Evolutionary conservation across 2,329 filamentous ascomycete genomes (phyloP).

Genomic region (Cucurbitaria berberidis): DNA sequence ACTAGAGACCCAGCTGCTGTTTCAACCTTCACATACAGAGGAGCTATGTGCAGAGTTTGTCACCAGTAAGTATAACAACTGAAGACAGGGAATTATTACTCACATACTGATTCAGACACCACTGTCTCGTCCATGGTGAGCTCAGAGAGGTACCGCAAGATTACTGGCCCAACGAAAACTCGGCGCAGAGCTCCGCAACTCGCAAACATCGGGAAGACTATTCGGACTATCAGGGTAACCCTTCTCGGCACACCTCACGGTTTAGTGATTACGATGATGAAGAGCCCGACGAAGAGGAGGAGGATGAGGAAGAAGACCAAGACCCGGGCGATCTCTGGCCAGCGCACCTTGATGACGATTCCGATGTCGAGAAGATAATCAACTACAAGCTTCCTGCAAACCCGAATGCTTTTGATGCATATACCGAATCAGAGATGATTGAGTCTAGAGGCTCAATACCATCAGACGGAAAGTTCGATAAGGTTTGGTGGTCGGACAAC

Average conservation of each 20-base stretch:
- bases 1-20: slow-evolving; percentile 3
- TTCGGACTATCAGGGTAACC: slow-evolving; percentile 1
- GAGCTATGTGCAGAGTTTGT: slow-evolving; percentile 38
- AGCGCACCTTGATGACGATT: slow-evolving; percentile 21
- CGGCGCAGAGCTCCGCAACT: no score
- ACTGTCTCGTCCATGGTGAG: slow-evolving; percentile 53
- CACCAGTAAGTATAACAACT: slow-evolving; percentile 31
- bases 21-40: slow-evolving; percentile 25
- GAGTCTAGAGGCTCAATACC: slow-evolving; percentile 6
- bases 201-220: neutral
- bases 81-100: neutral
- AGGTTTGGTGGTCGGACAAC: slow-evolving; percentile 24
- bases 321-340: slow-evolving; percentile 7
- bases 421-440: slow-evolving; percentile 4
- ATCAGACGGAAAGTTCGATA: slow-evolving; percentile 20
- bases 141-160: slow-evolving; percentile 37
- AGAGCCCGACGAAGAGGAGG: neutral
- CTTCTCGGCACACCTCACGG: neutral
- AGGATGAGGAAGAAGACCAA: neutral
- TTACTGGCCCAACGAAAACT: no score
- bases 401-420: slow-evolving; percentile 10
- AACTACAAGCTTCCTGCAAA: slow-evolving; percentile 33
- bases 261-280: neutral
- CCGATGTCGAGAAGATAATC: slow-evolving; percentile 30
- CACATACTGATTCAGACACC: slow-evolving; percentile 28